Base-by-base conservation (phyloP, 805 yeast genomes). In the Diddensiella santjacobensis region DNA sequence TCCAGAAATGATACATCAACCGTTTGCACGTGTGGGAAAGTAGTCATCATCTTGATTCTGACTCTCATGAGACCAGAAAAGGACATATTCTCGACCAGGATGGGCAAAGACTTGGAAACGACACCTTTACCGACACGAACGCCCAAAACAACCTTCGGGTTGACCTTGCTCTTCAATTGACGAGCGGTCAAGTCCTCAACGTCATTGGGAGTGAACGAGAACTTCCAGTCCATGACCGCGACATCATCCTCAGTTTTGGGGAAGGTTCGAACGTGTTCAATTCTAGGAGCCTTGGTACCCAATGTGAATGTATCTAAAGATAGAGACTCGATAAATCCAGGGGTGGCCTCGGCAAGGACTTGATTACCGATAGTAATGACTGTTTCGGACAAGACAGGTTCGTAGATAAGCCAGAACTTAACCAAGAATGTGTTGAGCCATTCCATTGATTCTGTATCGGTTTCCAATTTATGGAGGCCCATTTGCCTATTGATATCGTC, bases 171-270 rank as follows among this genome's bases (percentile, higher is more conserved):
- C 63, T 83, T 87, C 66, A 84, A 65, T 67, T 93, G 97, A 60
- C 91, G 87, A 22, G 82, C 80, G 47, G 88, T 87, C 58, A 88
- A 71, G 66, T 93, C 99, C 37, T 84, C 84, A 43, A 80, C 67
- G 35, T 89, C 85, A 67, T 87, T 88, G n/a, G 99, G 99, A 22
- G 87, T 84, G 71, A 90, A 87, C 1, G 96, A 86, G 39, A 85
- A 78, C 37, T 82, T 84, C 97, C 97, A 91, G 68, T 93, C 99
- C 96, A 93, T 93, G 45, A 95, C 96, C 8, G 91, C 95, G 45
- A 93, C 84, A 62, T 91, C 96, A 53, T 84, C 85, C 24, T 80
- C 83, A n/a, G 97, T 91, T 54, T 91, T 87, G 42, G 83, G 86
- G 61, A 89, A 79, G 2, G 97, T 87, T 63, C 93, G 87, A 17